A percentile compares a stretch with the other conserved stretches of the same genome.
phyloP scores from a whole-genome alignment of 2,329 filamentous ascomycete genomes.

The Xylaria digitata region DNA sequence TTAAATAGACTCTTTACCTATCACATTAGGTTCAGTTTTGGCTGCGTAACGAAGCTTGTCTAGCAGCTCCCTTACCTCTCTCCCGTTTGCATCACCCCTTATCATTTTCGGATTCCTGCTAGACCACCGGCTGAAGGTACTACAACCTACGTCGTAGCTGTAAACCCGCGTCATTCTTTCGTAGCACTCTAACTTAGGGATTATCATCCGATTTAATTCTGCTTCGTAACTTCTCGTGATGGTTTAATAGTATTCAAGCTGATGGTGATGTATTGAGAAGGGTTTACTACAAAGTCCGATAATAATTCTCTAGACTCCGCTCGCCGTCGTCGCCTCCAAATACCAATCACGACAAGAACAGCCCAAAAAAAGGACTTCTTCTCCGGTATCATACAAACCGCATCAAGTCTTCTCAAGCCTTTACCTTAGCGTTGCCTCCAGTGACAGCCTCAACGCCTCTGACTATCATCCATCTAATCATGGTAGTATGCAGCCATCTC shows the following conservation, averaged over 20 bases:
- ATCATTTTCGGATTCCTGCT: no score
- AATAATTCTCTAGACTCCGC: neutral
- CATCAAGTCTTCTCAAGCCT: constrained; percentile 2
- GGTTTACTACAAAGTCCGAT: neutral
- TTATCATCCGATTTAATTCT: neutral
- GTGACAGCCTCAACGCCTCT: constrained; percentile 42
- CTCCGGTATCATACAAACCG: neutral
- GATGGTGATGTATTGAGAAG: constrained; percentile 3
- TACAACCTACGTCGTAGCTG: neutral
- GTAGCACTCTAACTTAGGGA: neutral
- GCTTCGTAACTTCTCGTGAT: neutral
- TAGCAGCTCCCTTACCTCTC: no score
- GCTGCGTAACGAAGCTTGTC: no score
- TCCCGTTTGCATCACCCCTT: no score
- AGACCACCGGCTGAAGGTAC: no score
- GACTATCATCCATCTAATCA: constrained; percentile 46
- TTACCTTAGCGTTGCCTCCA: neutral
- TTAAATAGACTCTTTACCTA: neutral
- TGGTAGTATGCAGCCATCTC: constrained; percentile 42
- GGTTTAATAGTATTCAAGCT: neutral
- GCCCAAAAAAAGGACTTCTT: neutral
- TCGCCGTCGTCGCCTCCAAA: neutral
- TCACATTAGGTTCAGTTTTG: neutral
- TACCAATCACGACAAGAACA: constrained; percentile 11
- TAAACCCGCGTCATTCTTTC: neutral